phyloP scores from a whole-genome alignment of 768 basidiomycete genomes.

The Suillus cothurnatus region DNA sequence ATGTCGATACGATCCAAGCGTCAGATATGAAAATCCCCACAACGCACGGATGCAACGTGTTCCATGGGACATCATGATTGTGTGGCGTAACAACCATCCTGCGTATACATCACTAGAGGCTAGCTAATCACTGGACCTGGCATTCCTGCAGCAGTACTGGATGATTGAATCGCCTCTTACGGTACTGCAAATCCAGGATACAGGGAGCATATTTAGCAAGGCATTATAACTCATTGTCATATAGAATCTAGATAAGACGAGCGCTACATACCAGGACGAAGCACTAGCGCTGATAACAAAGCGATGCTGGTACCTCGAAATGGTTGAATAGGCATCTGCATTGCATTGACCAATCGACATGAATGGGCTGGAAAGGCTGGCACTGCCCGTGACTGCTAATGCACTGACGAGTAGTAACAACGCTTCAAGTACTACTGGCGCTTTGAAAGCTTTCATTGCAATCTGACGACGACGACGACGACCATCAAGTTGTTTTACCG shows the following conservation, averaged over 20 bases:
- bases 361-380: not conserved
- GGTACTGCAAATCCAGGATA: not conserved
- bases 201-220: not conserved
- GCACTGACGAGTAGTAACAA: too few relatives aligned
- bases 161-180: not conserved
- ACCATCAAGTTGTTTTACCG: not conserved
- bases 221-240: not conserved
- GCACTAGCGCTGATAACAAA: not conserved
- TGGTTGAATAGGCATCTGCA: not conserved
- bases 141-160: not conserved
- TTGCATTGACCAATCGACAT: not conserved
- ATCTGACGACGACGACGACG: not conserved
- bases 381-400: too few relatives aligned
- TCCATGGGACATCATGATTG: not conserved
- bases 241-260: not conserved
- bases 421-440: not conserved
- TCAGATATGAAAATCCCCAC: not conserved
- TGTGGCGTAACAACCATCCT: not conserved
- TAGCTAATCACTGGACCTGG: not conserved
- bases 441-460: too few relatives aligned
- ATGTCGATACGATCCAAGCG: not conserved
- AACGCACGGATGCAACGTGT: conserved; percentile 2
- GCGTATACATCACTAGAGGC: not conserved
- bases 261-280: not conserved
- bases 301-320: not conserved